Conservation (phyloP, 371 early-diverging fungal species). For the Saksenaea oblongispora region DNA sequence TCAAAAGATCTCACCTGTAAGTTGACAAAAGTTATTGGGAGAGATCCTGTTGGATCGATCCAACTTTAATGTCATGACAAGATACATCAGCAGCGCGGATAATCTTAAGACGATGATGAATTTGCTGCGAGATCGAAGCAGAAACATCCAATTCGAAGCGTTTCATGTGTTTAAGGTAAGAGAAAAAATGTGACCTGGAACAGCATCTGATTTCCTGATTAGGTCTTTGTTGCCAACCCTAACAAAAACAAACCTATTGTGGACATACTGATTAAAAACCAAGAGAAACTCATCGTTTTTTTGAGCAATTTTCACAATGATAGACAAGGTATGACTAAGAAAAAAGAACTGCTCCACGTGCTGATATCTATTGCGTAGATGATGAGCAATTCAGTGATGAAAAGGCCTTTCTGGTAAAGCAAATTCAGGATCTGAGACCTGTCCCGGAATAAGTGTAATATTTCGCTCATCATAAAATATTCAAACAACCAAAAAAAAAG, state of each 20-base stretch:
- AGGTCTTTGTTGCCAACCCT: conserved; percentile 98
- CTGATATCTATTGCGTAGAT: conserved; percentile 46
- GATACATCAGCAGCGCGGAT: conserved; percentile 89
- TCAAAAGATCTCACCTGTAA: background rate
- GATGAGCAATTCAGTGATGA: conserved; percentile 99
- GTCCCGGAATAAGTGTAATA: conserved; percentile 32
- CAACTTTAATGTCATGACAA: conserved; percentile 94
- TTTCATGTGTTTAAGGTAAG: conserved; percentile 97
- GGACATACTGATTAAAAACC: conserved; percentile 91
- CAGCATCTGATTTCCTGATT: background rate
- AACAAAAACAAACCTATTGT: conserved; percentile 91
- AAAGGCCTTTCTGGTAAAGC: conserved; percentile 93
- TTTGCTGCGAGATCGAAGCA: conserved; percentile 88
- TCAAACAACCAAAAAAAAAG: background rate
- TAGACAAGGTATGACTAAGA: conserved; percentile 70
- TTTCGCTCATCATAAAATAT: background rate
- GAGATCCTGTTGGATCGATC: conserved; percentile 95
- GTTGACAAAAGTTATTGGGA: conserved; percentile 77
- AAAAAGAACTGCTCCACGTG: background rate
- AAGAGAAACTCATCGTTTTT: conserved; percentile 86
- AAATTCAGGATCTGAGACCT: conserved; percentile 71
- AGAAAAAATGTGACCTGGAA: background rate
- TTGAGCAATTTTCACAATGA: conserved; percentile 93
- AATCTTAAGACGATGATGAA: conserved; percentile 98
- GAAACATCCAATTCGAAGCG: conserved; percentile 98